A percentile compares a stretch with the other conserved stretches of the same genome.
Evolutionary conservation across 371 early-diverging fungal species (phyloP).

Genomic region (Actinomucor elegans): DNA sequence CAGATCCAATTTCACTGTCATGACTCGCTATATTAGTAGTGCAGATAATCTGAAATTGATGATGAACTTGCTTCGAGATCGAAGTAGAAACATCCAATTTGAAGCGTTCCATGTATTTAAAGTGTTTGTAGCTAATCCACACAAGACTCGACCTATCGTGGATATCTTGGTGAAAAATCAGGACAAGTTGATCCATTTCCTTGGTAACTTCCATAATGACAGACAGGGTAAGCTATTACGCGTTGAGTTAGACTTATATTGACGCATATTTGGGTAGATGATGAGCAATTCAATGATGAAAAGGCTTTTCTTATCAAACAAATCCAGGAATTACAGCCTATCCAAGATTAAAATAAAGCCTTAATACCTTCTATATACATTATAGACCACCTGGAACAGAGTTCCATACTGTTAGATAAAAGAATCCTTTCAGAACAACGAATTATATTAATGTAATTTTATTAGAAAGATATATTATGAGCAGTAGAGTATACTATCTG

Average conservation of each 20-base stretch:
- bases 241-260: neutral
- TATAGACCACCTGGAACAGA: too few relatives aligned
- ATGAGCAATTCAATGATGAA: conserved; percentile 98
- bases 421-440: too few relatives aligned
- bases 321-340: conserved; percentile 65
- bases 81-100: conserved; percentile 95
- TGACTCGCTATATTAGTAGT: conserved; percentile 92
- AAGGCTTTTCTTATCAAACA: conserved; percentile 95
- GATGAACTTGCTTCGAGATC: conserved; percentile 95
- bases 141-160: conserved; percentile 88
- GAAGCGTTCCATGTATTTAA: conserved; percentile 99
- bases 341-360: conserved; percentile 32
- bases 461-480: too few relatives aligned
- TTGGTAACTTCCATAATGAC: conserved; percentile 92
- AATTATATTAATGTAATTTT: too few relatives aligned
- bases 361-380: neutral
- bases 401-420: too few relatives aligned
- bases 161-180: conserved; percentile 93
- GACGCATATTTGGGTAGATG: conserved; percentile 57
- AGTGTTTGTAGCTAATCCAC: conserved; percentile 98
- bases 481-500: too few relatives aligned
- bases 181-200: conserved; percentile 85
- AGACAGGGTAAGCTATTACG: conserved; percentile 68
- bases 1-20: conserved; percentile 90
- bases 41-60: conserved; percentile 94